Conservation (phyloP, 108 stramenopile species). For the Cylindrotheca closterium region DNA sequence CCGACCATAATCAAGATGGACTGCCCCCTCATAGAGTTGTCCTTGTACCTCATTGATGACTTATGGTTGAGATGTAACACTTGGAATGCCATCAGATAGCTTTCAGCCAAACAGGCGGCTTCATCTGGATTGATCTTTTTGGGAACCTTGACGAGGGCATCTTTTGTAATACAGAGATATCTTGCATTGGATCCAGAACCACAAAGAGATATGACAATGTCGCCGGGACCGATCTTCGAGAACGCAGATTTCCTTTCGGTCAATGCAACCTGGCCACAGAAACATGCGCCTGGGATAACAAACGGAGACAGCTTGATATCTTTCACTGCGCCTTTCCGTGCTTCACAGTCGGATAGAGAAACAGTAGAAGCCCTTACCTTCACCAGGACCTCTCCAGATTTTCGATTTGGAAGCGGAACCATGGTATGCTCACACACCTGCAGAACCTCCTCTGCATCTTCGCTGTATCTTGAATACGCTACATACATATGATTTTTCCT, state of each 20-base stretch:
- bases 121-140: conserved; percentile 25
- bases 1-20: conserved; percentile 63
- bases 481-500: conserved; percentile 29
- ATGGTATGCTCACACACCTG: conserved; percentile 28
- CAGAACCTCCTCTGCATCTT: conserved; percentile 17
- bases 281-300: conserved; percentile 43
- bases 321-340: conserved; percentile 46
- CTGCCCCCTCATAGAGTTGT: conserved; percentile 44
- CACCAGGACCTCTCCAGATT: conserved; percentile 24
- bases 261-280: conserved; percentile 35
- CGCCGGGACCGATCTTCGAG: conserved; percentile 35
- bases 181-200: conserved; percentile 62
- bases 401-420: conserved; percentile 10
- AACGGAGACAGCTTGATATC: conserved; percentile 27
- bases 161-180: conserved; percentile 42
- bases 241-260: conserved; percentile 9
- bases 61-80: conserved; percentile 55
- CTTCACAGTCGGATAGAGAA: conserved; percentile 41
- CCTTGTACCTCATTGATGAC: conserved; percentile 33
- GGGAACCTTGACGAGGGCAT: conserved; percentile 57
- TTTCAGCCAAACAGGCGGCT: conserved; percentile 66
- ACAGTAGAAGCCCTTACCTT: conserved; percentile 41
- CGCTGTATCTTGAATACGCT: conserved; percentile 30
- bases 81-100: conserved; percentile 78
- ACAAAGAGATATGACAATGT: conserved; percentile 52